A percentile compares a stretch with the other conserved stretches of the same genome.
phyloP scores from a whole-genome alignment of 495 filamentous ascomycete species.

The Chaetomium fimeti region DNA sequence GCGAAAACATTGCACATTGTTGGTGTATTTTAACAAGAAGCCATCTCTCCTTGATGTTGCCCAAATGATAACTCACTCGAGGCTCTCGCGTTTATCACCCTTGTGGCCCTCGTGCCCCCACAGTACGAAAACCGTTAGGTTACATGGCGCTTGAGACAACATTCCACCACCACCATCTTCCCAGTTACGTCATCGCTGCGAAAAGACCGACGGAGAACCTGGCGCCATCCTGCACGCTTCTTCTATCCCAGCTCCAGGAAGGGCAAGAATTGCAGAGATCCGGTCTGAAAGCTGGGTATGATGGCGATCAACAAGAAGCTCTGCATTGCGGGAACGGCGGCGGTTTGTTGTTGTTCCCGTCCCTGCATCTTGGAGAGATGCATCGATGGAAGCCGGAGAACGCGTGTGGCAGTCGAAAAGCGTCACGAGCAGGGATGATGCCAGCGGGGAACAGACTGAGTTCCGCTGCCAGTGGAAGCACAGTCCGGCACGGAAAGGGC shows the following conservation, averaged over 20 bases:
- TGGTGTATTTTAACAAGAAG: background rate
- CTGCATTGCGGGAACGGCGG: background rate
- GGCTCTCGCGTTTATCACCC: too few relatives aligned
- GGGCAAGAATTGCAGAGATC: background rate
- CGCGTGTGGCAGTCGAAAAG: background rate
- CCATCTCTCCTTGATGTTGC: background rate
- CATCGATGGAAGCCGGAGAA: background rate
- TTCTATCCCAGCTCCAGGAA: slow-evolving; percentile 1
- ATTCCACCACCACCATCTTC: slow-evolving; percentile 29
- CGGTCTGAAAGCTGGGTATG: background rate
- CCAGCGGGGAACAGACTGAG: background rate
- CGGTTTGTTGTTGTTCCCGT: background rate
- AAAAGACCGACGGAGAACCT: slow-evolving; percentile 26
- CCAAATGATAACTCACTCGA: background rate
- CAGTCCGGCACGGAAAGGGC: background rate
- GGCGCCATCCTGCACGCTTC: slow-evolving; percentile 21
- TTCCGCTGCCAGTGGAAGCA: slow-evolving; percentile 1
- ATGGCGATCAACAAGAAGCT: background rate
- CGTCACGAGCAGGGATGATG: slow-evolving; percentile 9
- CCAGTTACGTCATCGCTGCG: slow-evolving; percentile 39
- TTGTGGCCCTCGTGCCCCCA: slow-evolving; percentile 12
- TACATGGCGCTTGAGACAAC: slow-evolving; percentile 31
- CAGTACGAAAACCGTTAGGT: slow-evolving; percentile 32
- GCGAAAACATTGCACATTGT: background rate
- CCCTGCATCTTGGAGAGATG: background rate